phyloP scores from a whole-genome alignment of 2,329 filamentous ascomycete species.

The Davidsoniella virescens region DNA sequence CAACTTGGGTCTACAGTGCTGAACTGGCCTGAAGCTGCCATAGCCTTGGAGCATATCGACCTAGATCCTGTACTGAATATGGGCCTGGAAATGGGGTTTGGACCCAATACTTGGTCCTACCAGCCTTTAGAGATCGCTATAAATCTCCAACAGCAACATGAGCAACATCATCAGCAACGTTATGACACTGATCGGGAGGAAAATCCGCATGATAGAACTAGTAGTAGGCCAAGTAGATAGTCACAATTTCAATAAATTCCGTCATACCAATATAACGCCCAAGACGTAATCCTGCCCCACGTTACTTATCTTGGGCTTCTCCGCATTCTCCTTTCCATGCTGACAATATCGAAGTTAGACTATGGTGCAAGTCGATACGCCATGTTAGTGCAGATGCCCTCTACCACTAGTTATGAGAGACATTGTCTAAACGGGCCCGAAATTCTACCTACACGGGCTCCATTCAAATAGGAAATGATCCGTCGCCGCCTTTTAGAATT shows the following conservation, averaged over 20 bases:
- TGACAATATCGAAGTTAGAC: not conserved
- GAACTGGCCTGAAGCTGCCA: conserved; percentile 1
- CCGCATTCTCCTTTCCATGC: not conserved
- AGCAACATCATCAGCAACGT: not conserved
- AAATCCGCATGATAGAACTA: too few species aligned
- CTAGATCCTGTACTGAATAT: conserved; percentile 2
- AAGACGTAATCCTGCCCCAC: not conserved
- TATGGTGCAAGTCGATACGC: not conserved
- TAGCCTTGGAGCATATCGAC: not conserved
- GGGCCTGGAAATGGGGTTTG: not conserved
- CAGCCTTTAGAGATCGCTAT: not conserved
- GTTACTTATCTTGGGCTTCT: not conserved
- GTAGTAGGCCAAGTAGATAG: not conserved
- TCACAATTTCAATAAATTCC: not conserved
- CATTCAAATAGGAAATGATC: too few species aligned
- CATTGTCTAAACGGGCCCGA: too few species aligned
- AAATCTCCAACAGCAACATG: not conserved
- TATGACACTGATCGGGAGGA: too few species aligned
- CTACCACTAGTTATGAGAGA: too few species aligned
- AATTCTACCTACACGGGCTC: too few species aligned
- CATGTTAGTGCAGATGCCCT: not conserved
- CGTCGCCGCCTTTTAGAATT: too few species aligned
- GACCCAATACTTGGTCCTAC: not conserved
- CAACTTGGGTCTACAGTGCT: not conserved
- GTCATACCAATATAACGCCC: too few species aligned